A percentile compares a stretch with the other conserved stretches of the same genome.
phyloP scores from a whole-genome alignment of 306 rosid species.

The Lotus japonicus region DNA sequence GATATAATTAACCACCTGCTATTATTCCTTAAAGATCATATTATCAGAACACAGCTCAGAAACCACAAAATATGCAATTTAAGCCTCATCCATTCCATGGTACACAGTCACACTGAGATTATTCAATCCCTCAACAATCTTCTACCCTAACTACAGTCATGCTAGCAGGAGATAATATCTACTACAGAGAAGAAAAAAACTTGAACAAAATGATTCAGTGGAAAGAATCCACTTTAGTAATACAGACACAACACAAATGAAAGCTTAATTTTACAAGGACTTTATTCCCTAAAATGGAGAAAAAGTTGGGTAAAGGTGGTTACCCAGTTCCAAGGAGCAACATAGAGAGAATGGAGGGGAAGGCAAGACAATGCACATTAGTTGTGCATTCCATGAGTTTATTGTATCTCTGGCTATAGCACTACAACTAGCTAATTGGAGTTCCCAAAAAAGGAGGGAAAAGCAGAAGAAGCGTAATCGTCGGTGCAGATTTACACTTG shows the following conservation, averaged over 20 bases:
- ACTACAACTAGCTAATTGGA: conserved; percentile 31
- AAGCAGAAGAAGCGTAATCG: conserved; percentile 24
- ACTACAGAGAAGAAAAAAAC: not conserved
- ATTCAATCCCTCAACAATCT: conserved; percentile 8
- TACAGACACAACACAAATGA: conserved; percentile 8
- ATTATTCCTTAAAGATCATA: too few relatives aligned
- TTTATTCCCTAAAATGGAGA: conserved; percentile 26
- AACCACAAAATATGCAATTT: conserved; percentile 7
- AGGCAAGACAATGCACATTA: conserved; percentile 17
- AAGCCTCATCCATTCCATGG: not conserved
- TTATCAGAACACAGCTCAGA: not conserved
- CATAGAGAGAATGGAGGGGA: not conserved
- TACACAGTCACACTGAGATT: not conserved
- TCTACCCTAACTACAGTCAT: not conserved
- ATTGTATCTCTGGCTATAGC: conserved; percentile 19
- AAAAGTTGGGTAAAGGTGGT: not conserved
- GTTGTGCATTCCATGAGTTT: conserved; percentile 10
- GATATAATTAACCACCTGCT: too few relatives aligned
- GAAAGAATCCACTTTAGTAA: not conserved
- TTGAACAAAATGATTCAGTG: not conserved
- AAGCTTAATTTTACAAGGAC: conserved; percentile 2
- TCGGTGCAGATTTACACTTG: conserved; percentile 54
- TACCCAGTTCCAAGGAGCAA: conserved; percentile 1
- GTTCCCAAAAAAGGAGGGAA: conserved; percentile 18
- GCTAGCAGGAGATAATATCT: not conserved